Base-by-base conservation (phyloP, 352 stramenopile genomes). In the Globisporangium mamillatum region DNA sequence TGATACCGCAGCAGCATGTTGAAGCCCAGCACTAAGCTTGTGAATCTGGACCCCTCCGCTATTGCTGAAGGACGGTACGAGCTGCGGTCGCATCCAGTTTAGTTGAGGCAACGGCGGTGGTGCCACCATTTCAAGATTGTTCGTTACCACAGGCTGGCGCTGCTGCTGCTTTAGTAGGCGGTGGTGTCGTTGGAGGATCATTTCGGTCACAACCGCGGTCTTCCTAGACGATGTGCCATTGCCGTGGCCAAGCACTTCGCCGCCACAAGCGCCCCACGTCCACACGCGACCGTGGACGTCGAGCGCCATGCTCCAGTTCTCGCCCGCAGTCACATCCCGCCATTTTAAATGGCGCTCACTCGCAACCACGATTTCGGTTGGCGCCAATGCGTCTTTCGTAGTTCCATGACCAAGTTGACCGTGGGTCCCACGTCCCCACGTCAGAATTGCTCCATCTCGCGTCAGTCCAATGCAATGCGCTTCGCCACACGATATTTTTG, bases 1-100 rank as follows among this genome's bases (percentile, higher is more conserved):
- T 12, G 92, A 97, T 24, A 99, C 74, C 4, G 89, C 94, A 0
- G 90, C 86, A 5, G 86, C 91, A 70, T 99, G 95, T 54, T 84
- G 88, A 44, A 80, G 68, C 1, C 97, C 97, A 48, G 95, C 95
- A 44, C 81, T 91, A 55, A 99, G 81, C 24, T 63, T 72, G 24
- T 52, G 62, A 46, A 92, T 88, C 5, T 62, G 50, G 8, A 75
- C 67, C 27, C 78, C 82, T 8, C 67, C 61, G 0, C n/a, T 20
- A 60, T 59, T 67, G 18, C 71, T 60, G 50, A 92, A 86, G 20
- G 73, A 78, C 25, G 75, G 70, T 14, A 92, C 72, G 5, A 75
- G 63, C 24, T 80, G 80, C 9, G 77, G 79, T n/a, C 52, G 62
- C 76, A 84, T 84, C 79, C 79, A 86, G 34, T 56, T 65, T 4